These are phyloP conservation scores for Nakataea oryzae DNA, from an alignment of 2,329 filamentous ascomycete species.

Conservation along the genomic window DNA sequence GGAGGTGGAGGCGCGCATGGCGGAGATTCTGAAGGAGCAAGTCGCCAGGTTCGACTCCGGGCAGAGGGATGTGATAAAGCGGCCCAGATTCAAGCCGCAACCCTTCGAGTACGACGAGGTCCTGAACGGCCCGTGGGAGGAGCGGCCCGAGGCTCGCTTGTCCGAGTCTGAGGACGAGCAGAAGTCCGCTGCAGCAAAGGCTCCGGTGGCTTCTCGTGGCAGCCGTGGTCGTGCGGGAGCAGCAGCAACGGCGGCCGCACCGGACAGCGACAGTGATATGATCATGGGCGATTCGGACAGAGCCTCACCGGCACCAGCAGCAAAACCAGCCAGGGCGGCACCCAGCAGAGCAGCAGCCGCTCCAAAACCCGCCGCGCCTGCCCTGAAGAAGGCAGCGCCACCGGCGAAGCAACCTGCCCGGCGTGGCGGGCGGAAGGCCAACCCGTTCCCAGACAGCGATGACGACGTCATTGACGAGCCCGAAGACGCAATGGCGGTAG, in stretches of 20 bases:
- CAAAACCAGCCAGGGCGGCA: conserved; percentile 16
- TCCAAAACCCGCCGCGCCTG: conserved; percentile 15
- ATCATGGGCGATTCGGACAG: conserved; percentile 43
- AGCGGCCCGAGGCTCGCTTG: conserved; percentile 59
- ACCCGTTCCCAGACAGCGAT: conserved; percentile 24
- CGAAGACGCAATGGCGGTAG: conserved; percentile 39
- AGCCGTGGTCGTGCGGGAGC: conserved; percentile 4
- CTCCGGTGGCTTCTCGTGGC: conserved; percentile 5
- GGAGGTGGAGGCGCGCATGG: conserved; percentile 68
- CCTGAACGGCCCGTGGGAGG: conserved; percentile 75
- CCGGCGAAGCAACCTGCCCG: conserved; percentile 22
- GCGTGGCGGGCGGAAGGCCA: conserved; percentile 30
- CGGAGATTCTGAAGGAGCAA: conserved; percentile 56
- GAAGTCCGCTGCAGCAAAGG: conserved; percentile 18
- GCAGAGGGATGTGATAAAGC: conserved; percentile 30
- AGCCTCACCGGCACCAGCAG: conserved; percentile 27
- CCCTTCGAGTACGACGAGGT: conserved; percentile 85
- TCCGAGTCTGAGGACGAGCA: conserved; percentile 15
- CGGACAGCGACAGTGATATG: conserved; percentile 36
- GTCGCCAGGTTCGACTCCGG: conserved; percentile 64
- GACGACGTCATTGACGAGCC: conserved; percentile 26
- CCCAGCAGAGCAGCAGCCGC: conserved; percentile 22
- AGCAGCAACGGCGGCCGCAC: conserved; percentile 26
- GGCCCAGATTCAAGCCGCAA: conserved; percentile 51
- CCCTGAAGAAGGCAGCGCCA: conserved; percentile 22